Evolutionary conservation across 2,329 filamentous ascomycete genomes (phyloP).

Genomic region (Amesomyces nigricolor): DNA sequence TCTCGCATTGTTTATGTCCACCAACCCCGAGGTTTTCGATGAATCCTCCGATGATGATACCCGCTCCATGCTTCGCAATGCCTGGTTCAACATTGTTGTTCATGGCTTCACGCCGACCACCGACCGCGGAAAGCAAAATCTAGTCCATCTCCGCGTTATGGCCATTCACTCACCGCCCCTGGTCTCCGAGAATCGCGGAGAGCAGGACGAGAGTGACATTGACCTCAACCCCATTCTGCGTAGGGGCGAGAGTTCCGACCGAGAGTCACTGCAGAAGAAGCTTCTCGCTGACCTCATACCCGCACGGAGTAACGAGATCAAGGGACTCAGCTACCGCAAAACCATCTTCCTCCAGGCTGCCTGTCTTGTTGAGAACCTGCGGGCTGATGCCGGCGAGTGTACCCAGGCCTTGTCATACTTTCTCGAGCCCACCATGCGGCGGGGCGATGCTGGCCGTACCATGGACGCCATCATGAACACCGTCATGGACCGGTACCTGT

Average conservation of each 20-base stretch:
- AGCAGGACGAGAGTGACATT: slow-evolving; percentile 91
- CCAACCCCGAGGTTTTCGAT: slow-evolving; percentile 50
- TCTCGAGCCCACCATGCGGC: slow-evolving; percentile 78
- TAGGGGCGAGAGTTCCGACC: slow-evolving; percentile 74
- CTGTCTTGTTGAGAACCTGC: slow-evolving; percentile 80
- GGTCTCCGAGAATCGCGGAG: slow-evolving; percentile 80
- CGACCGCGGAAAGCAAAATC: slow-evolving; percentile 64
- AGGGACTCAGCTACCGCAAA: slow-evolving; percentile 78
- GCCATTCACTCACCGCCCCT: slow-evolving; percentile 83
- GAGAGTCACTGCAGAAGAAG: slow-evolving; percentile 75
- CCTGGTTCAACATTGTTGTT: slow-evolving; percentile 96
- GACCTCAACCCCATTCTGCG: slow-evolving; percentile 92
- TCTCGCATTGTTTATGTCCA: slow-evolving; percentile 76
- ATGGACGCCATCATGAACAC: slow-evolving; percentile 61
- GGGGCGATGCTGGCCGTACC: slow-evolving; percentile 55
- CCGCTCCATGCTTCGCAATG: slow-evolving; percentile 72
- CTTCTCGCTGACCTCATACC: slow-evolving; percentile 69
- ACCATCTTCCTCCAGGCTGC: slow-evolving; percentile 88
- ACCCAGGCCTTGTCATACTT: slow-evolving; percentile 89
- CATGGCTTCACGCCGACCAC: slow-evolving; percentile 81
- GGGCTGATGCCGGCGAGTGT: slow-evolving; percentile 82
- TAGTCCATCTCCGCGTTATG: slow-evolving; percentile 73
- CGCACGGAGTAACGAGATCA: slow-evolving; percentile 70
- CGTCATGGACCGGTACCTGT: slow-evolving; percentile 73
- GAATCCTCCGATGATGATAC: slow-evolving; percentile 59